A percentile compares a stretch with the other conserved stretches of the same genome.
Conservation (phyloP, 2,329 filamentous ascomycete genomes). For the Thelonectria blattea region DNA sequence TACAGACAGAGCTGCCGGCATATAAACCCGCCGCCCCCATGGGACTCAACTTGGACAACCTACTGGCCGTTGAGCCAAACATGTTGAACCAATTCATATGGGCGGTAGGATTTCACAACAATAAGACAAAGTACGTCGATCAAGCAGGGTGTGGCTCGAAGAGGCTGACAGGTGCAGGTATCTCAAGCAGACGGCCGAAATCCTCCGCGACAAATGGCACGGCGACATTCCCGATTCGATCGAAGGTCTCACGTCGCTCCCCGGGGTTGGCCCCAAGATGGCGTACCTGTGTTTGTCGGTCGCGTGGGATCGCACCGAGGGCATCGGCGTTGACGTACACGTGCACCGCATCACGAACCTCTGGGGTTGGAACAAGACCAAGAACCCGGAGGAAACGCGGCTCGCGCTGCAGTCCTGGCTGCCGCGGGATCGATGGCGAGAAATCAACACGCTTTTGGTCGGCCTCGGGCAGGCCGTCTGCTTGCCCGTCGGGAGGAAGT, state of each 20-base stretch:
- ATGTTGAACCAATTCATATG: slow-evolving; percentile 75
- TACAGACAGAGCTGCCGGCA: slow-evolving; percentile 75
- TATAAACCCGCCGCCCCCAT: slow-evolving; percentile 49
- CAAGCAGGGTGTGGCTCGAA: not conserved
- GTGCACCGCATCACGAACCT: slow-evolving; percentile 94
- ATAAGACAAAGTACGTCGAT: slow-evolving; percentile 72
- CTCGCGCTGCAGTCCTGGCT: slow-evolving; percentile 80
- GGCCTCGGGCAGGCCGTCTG: slow-evolving; percentile 89
- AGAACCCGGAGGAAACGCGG: slow-evolving; percentile 82
- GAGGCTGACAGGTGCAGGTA: slow-evolving; percentile 46
- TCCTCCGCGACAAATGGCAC: slow-evolving; percentile 72
- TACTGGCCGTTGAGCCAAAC: slow-evolving; percentile 73
- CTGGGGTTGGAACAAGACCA: slow-evolving; percentile 89
- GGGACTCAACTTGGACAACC: slow-evolving; percentile 75
- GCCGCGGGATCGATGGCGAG: slow-evolving; percentile 83
- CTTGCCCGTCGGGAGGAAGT: slow-evolving; percentile 77
- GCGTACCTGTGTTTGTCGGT: slow-evolving; percentile 85
- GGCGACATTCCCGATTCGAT: slow-evolving; percentile 84
- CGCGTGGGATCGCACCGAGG: slow-evolving; percentile 67
- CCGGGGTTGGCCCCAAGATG: slow-evolving; percentile 95
- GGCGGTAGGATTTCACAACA: slow-evolving; percentile 92
- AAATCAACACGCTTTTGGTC: slow-evolving; percentile 89
- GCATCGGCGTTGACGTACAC: slow-evolving; percentile 93
- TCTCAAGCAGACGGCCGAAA: slow-evolving; percentile 75
- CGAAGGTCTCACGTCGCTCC: slow-evolving; percentile 75